Percentiles rank a stretch among this genome's conserved stretches.
These are phyloP conservation scores for Centaurea solstitialis DNA, from an alignment of 129 eudicot species.

Conservation along the genomic window DNA sequence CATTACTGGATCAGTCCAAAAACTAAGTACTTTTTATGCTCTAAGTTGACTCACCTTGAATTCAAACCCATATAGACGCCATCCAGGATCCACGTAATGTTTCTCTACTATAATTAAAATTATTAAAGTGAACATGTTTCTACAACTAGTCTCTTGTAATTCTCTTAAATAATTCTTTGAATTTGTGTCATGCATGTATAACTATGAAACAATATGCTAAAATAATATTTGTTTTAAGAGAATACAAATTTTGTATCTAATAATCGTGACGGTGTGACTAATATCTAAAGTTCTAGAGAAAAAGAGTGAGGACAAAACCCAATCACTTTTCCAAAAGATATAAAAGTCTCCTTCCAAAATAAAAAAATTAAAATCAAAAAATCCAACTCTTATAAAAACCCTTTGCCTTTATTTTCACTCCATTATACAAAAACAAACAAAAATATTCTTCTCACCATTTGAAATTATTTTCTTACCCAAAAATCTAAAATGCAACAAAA, in stretches of 20 bases:
- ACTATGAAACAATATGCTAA: background rate
- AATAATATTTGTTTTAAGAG: background rate
- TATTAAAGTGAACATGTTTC: background rate
- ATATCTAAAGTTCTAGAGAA: background rate
- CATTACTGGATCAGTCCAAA: too few relatives aligned
- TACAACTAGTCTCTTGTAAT: too few relatives aligned
- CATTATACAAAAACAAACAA: conserved; percentile 9
- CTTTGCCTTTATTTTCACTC: background rate
- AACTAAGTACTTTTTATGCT: too few relatives aligned
- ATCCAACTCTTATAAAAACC: conserved; percentile 10
- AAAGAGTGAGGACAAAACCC: background rate
- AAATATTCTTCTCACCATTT: background rate
- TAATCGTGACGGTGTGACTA: too few relatives aligned
- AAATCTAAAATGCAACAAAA: conserved; percentile 25
- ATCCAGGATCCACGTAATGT: too few relatives aligned
- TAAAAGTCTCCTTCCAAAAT: background rate
- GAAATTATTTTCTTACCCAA: background rate
- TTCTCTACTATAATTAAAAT: too few relatives aligned
- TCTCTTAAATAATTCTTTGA: background rate
- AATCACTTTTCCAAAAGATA: background rate
- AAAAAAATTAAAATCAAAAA: background rate
- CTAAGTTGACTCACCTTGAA: too few relatives aligned
- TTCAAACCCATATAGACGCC: too few relatives aligned
- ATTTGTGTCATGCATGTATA: background rate
- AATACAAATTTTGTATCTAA: background rate